These are phyloP conservation scores for Tricholoma matsutake DNA, from an alignment of 768 basidiomycete genomes.

Conservation along the genomic window DNA sequence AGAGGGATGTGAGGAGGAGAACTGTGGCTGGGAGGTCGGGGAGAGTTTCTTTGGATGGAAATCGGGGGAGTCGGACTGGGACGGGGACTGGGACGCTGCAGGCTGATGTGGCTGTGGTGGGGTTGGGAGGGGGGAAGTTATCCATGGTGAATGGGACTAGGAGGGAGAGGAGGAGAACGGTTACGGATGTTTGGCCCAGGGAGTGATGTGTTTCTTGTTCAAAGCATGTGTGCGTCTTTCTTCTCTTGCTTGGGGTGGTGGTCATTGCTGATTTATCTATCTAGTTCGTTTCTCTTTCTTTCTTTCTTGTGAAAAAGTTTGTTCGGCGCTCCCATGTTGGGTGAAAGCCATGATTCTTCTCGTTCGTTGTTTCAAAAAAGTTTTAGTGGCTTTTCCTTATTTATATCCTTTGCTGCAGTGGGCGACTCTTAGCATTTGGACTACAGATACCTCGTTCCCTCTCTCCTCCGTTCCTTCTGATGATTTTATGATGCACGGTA, in stretches of 20 bases:
- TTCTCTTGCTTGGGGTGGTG: conserved; percentile 2
- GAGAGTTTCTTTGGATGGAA: conserved; percentile 45
- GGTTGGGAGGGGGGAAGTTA: conserved; percentile 9
- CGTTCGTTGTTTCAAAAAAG: not conserved
- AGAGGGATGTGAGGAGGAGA: conserved; percentile 46
- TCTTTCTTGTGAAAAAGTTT: not conserved
- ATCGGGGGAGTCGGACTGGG: conserved; percentile 18
- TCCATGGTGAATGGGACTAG: conserved; percentile 17
- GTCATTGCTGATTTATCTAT: not conserved
- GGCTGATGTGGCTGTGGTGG: conserved; percentile 34
- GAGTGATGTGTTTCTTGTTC: conserved; percentile 6
- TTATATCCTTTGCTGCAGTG: not conserved
- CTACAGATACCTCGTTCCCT: not conserved
- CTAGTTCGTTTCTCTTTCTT: not conserved
- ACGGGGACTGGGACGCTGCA: conserved; percentile 26
- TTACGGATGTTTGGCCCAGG: conserved; percentile 44
- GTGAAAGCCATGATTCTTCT: not conserved
- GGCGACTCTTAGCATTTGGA: not conserved
- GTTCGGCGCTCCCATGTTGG: not conserved
- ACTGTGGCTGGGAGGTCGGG: conserved; percentile 35
- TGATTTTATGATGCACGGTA: conserved; percentile 12
- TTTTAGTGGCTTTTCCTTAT: conserved; percentile 1
- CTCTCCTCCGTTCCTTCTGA: conserved; percentile 1
- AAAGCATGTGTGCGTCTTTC: conserved; percentile 1
- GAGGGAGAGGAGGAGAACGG: conserved; percentile 40